Evolutionary conservation across 2,329 filamentous ascomycete genomes (phyloP), one percentile per base, ranked within the genome.

Genomic region (Talaromyces funiculosus): DNA sequence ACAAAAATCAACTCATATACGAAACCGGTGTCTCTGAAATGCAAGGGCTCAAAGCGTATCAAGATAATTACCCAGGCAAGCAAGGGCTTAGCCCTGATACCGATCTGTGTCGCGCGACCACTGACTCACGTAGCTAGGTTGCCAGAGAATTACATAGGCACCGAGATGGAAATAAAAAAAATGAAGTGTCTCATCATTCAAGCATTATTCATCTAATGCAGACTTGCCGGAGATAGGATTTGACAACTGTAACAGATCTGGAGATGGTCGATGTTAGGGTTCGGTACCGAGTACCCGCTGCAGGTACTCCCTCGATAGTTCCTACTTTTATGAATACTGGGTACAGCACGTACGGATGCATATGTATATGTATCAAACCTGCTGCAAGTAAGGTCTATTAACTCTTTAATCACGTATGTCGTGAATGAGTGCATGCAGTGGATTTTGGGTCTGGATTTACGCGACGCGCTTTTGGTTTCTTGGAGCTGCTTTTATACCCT

Each of bases 351-450:
- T 47, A n/a, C 29, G 3, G 8, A 45, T 53, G 45, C 47, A 51
- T 53, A 59, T 57, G 51, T 54, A 54, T 29, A 40, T 54, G 55
- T 38, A 45, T 18, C 55, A 37, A 29, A 8, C 20, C 55, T 57
- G 55, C 55, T 37, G 22, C 26, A 57, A 57, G 55, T 49, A 57
- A 57, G 55, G 55, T 20, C 18, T 12, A 47, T 6, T 20, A 24
- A 12, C 16, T 26, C 37, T 26, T 26, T 37, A 22, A 8, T 47
- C n/a, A 22, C 22, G 45, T 49, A 49, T 49, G 29, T 51, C 47
- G n/a, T 51, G 29, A 35, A 14, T 16, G 8, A 22, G 31, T 22
- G 29, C 20, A 37, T 37, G 29, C 42, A 45, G 2, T 16, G 16
- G 47, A 35, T 18, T 16, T 31, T 31, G 45, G 3, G 45, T 49